Evolutionary conservation across 2,329 filamentous ascomycete genomes (phyloP).

Genomic region (Incumbomyces lentus): DNA sequence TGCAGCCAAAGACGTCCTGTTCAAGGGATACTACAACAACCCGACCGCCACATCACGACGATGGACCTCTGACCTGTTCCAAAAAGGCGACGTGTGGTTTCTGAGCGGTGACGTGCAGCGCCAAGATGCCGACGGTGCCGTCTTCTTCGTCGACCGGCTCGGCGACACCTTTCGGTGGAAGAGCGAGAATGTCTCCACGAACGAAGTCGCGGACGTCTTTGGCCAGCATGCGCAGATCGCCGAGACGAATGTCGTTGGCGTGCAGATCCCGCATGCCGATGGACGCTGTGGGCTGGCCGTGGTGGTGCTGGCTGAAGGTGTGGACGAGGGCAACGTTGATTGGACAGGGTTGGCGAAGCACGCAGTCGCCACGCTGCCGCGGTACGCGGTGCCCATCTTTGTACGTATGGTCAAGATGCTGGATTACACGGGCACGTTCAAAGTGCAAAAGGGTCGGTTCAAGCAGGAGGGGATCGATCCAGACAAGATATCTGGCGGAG

Average conservation of each 20-base stretch:
- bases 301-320: constrained; percentile 32
- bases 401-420: constrained; percentile 50
- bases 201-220: constrained; percentile 66
- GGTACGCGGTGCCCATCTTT: constrained; percentile 68
- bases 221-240: constrained; percentile 55
- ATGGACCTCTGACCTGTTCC: constrained; percentile 61
- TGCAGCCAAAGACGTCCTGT: constrained; percentile 38
- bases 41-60: constrained; percentile 59
- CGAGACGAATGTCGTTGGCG: constrained; percentile 81
- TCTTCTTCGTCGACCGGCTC: constrained; percentile 64
- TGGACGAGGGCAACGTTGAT: constrained; percentile 43
- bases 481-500: constrained; percentile 14
- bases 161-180: constrained; percentile 51
- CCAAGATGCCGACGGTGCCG: constrained; percentile 58
- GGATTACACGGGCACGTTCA: constrained; percentile 63
- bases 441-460: constrained; percentile 65
- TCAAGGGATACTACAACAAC: constrained; percentile 78
- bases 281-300: constrained; percentile 75
- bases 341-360: constrained; percentile 51
- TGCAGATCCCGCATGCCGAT: constrained; percentile 68
- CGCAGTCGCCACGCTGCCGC: constrained; percentile 50
- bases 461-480: constrained; percentile 22
- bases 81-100: constrained; percentile 73
- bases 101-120: constrained; percentile 69
- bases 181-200: constrained; percentile 71